Evolutionary conservation across 2,329 filamentous ascomycete genomes (phyloP).

Genomic region (Ceratocystis eucalypticola): DNA sequence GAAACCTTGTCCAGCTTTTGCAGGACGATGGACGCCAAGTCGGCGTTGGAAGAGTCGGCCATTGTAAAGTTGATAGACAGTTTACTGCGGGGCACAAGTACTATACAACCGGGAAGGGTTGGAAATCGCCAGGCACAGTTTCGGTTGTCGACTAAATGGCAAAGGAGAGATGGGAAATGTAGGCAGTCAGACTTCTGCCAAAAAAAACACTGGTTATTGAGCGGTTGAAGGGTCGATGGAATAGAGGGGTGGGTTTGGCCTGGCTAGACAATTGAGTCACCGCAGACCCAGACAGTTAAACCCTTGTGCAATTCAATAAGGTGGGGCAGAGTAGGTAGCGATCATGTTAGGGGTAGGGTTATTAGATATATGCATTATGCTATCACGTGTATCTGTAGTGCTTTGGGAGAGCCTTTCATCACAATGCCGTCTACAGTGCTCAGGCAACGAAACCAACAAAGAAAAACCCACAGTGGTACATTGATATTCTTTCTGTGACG

Average conservation of each 20-base stretch:
- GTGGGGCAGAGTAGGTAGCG: background rate
- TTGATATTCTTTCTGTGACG: background rate
- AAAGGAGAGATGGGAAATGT: background rate
- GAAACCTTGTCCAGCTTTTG: constrained; percentile 49
- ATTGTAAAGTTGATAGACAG: constrained; percentile 25
- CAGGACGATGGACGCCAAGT: constrained; percentile 52
- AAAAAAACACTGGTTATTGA: background rate
- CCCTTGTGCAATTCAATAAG: background rate
- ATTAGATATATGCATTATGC: too few relatives aligned
- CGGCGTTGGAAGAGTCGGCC: constrained; percentile 32
- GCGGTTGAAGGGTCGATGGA: background rate
- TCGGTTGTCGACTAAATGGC: background rate
- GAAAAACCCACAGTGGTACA: background rate
- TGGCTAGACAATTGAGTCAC: background rate
- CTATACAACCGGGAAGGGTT: background rate
- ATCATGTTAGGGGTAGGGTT: too few relatives aligned
- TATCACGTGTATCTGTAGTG: too few relatives aligned
- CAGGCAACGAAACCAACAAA: background rate
- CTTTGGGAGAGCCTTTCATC: too few relatives aligned
- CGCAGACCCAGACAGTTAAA: background rate
- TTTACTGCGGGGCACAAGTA: background rate
- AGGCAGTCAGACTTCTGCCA: background rate
- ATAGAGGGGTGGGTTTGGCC: background rate
- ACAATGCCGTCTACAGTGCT: background rate
- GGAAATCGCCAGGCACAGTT: background rate